Evolutionary conservation across 164 flowering plant species (phyloP).

Genomic region (Magnolia sinica): DNA sequence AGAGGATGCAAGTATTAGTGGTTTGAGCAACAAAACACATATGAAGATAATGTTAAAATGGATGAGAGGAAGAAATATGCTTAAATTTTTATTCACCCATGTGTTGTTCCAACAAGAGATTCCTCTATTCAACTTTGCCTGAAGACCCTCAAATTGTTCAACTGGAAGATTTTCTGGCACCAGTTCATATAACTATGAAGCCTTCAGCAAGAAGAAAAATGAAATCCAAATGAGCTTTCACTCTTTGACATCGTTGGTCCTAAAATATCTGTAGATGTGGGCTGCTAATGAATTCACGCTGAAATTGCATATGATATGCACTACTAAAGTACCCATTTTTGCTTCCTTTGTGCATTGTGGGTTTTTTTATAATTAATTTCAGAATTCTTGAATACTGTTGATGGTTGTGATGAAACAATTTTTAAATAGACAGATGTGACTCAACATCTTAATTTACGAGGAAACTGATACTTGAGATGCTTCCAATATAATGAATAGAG

Average conservation of each 20-base stretch:
- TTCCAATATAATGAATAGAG: no score
- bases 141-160: constrained; percentile 42
- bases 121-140: constrained; percentile 54
- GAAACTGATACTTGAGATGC: no score
- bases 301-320: no score
- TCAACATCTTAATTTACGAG: no score
- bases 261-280: neutral
- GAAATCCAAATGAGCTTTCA: neutral
- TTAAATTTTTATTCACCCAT: constrained; percentile 46
- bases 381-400: no score
- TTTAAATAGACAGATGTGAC: no score
- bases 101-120: constrained; percentile 70
- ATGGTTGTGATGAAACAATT: no score
- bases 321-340: no score
- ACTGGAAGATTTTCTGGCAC: constrained; percentile 11
- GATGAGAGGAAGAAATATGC: constrained; percentile 83
- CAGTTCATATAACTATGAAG: constrained; percentile 24
- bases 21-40: constrained; percentile 79
- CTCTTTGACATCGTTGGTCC: neutral
- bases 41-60: constrained; percentile 80
- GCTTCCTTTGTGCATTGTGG: no score
- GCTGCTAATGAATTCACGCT: neutral
- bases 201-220: constrained; percentile 13
- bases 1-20: constrained; percentile 62
- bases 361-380: no score